phyloP scores from a whole-genome alignment of 2,329 filamentous ascomycete genomes.

The Monilinia laxa region DNA sequence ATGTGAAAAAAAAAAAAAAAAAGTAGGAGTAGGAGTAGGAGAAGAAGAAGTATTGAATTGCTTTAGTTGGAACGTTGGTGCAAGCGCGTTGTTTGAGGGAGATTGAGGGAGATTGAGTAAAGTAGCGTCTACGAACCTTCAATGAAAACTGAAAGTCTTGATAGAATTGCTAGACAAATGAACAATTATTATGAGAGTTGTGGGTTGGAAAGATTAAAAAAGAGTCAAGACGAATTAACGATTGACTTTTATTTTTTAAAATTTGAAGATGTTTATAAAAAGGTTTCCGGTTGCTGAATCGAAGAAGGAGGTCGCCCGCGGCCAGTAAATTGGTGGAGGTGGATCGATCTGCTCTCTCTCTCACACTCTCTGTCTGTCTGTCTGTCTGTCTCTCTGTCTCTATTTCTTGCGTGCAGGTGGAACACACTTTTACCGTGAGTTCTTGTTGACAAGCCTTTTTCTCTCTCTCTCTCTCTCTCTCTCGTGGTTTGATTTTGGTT shows the following conservation, averaged over 20 bases:
- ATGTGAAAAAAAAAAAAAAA: no score
- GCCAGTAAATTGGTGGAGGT: conserved; percentile 43
- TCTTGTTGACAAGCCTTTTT: conserved; percentile 20
- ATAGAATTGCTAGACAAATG: conserved; percentile 27
- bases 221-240: conserved; percentile 42
- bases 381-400: conserved; percentile 27
- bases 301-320: conserved; percentile 57
- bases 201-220: conserved; percentile 28
- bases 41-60: conserved; percentile 2
- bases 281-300: conserved; percentile 31
- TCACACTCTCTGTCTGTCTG: not conserved
- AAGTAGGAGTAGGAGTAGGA: conserved; percentile 19
- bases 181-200: conserved; percentile 37
- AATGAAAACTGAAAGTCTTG: conserved; percentile 27
- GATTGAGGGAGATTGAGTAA: conserved; percentile 21
- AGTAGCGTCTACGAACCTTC: conserved; percentile 37
- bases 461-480: no score
- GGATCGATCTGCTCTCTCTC: conserved; percentile 18
- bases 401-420: conserved; percentile 31
- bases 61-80: not conserved
- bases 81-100: conserved; percentile 26
- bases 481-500: no score
- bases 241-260: conserved; percentile 36
- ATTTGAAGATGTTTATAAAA: conserved; percentile 36
- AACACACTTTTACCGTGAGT: conserved; percentile 39